Base-by-base conservation (phyloP, 805 yeast species). In the Blastobotrys muscicola region DNA sequence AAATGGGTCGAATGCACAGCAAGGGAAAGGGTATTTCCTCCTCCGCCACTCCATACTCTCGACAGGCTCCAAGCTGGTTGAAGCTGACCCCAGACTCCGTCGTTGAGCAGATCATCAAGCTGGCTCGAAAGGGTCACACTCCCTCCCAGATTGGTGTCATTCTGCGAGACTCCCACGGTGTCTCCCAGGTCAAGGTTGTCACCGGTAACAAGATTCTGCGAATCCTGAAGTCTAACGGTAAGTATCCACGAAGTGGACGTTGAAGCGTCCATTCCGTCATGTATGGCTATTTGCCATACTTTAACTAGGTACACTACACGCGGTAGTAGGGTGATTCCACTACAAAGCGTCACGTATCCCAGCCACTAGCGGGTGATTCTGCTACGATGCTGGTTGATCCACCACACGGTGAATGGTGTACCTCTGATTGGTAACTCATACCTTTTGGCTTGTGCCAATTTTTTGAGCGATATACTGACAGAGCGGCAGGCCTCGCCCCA, bases 1-100 rank as follows among this genome's bases (percentile, higher is more conserved):
- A 84, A 71, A 90, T 90, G 98, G 98, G 95, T 89, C 95, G 98
- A 78, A 81, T 90, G 89, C 97, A 90, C 86, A 84, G 95, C 76
- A 75, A 84, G 94, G 99, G 99, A 75, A 92, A 92, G 76, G 99
- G 99, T 77, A 94, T 92, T 68, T 86, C 97, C 65, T 82, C 96
- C 66, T 87, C 97, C 69, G 95, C 98, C 69, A 77, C 87, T 72
- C 98, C 99, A 72, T 92, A 92, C 82, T 89, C 97, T 64, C 90
- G 99, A 78, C 82, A 82, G 74, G 79, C 94, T 71, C 98, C 97
- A 71, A 76, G 96, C 71, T 92, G 99, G 99, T 90, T 89, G 94
- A 90, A 92, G 81, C 82, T 85, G 65, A 77, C 96, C 52, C 72
- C 95, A 60, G 97, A 89, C 59, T 82, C 86, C 59, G 94, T 92